Evolutionary conservation across 2,329 filamentous ascomycete species (phyloP), one percentile per base, ranked within the genome.

Genomic region (Tolypocladium tropicale): DNA sequence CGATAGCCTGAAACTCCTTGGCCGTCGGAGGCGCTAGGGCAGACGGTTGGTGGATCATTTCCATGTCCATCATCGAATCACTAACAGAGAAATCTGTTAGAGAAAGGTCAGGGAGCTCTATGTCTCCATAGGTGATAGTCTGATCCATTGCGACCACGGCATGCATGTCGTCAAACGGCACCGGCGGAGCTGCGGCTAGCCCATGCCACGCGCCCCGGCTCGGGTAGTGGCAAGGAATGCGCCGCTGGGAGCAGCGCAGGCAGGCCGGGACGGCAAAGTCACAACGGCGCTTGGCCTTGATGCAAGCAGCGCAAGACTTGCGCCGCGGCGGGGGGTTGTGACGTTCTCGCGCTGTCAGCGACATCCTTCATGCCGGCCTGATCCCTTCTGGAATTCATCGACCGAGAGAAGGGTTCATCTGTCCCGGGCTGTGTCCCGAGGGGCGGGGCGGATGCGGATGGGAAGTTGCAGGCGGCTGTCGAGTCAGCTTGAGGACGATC

Each of bases 271-370:
- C 63, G 21, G 72, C 73, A 39, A 78, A 74, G 60, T 81, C 78
- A 64, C 82, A 84, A 52, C 77, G 77, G 16, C 81, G 74, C 65
- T 84, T 84, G 28, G 80, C 75, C 61, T 75, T 77, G 52, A 76
- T 80, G 68, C 82, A 84, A 30, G 76, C 75, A 4, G 74, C 69
- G 62, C 81, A 85, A 4, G 82, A 79, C 67, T 82, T 84, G 51
- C 80, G 77, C 56, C 76, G 67, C 5, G 74, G 74, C 49, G 72
- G 77, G 36, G 75, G 76, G 65, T 77, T 77, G 30, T 59, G 67
- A 54, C 70, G 71, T 64, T 76, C 75, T 37, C 63, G 60, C 11
- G 65, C 57, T 32, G 67, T 67, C 21, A 68, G 61, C 1, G 68
- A 69, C 66, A 69, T 68, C 16, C 18, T 37, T 18, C 34, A 10